Base-by-base conservation (phyloP, 106 monocot genomes). In the Ottelia alismoides region DNA sequence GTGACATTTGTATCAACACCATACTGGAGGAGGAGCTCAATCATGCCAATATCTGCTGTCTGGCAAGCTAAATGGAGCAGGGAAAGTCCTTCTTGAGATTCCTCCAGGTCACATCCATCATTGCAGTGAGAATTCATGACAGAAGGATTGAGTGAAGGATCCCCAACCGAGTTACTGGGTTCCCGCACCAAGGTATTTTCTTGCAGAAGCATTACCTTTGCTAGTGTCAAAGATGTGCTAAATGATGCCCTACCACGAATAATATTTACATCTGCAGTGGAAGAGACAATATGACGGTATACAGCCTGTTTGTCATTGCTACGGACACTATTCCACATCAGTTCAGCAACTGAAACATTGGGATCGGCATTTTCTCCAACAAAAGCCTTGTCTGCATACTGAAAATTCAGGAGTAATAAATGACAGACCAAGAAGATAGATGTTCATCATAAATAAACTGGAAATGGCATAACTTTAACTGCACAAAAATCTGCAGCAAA, bases 11-110 rank as follows among this genome's bases (percentile, higher is more conserved):
- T 69, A 59, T 72, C 86, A 43, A 77, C 98, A 61, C 98, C 90
- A 64, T 99, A 99, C 63, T 90, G 98, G 55, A 99, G 63, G 25
- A 99, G 82, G n/a, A 99, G 78, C 73, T 90, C 98, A 60, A 91
- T 46, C 98, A 99, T 99, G 27, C 90, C 98, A 49, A 86, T 52
- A 66, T 98, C 96, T 21, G 85, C 89, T 50, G 65, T 74, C 60
- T 72, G 76, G 55, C 96, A 98, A 49, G 96, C 96, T 32, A 98
- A 58, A 49, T 98, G 89, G 65, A 99, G 83, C 24, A 99, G 55
- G n/a, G 98, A 83, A 30, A 82, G 73, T 11, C 98, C 90, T 55
- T 82, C 89, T 27, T 23, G 53, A 44, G 82, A 83, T 40, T 72
- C 82, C 40, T 47, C 19, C 11, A 74, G 62, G 47, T 17, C 57